phyloP scores from a whole-genome alignment of 352 stramenopile species.

The Pelagophyceae sp. region DNA sequence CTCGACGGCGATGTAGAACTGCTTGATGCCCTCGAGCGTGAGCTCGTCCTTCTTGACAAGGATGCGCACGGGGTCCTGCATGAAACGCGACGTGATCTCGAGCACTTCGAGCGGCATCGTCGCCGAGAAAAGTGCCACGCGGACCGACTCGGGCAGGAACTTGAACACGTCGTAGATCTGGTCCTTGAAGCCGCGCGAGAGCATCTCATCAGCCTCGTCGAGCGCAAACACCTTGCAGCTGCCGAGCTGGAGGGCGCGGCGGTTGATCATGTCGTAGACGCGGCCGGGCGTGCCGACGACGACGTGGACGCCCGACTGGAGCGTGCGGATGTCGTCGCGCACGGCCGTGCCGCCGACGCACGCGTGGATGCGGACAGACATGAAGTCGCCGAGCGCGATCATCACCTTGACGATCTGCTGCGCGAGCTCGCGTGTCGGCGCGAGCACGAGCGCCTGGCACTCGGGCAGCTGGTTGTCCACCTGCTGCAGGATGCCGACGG shows the following conservation, averaged over 20 bases:
- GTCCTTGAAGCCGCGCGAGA: conserved; percentile 97
- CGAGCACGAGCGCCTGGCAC: conserved; percentile 95
- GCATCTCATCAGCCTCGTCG: conserved; percentile 99
- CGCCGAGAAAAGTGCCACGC: conserved; percentile 96
- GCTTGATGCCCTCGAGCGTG: conserved; percentile 99
- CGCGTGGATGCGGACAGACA: conserved; percentile 91
- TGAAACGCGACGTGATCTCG: conserved; percentile 95
- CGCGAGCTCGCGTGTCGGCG: conserved; percentile 96
- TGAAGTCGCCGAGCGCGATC: conserved; percentile 75
- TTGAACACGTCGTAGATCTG: conserved; percentile 99
- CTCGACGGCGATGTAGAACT: conserved; percentile 99
- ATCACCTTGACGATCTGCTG: conserved; percentile 99
- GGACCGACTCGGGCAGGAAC: conserved; percentile 90
- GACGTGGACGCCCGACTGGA: conserved; percentile 94
- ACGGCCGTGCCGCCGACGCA: conserved; percentile 96
- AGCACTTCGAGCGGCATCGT: conserved; percentile 99
- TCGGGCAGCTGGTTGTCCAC: conserved; percentile 87
- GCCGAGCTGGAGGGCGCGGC: conserved; percentile 82
- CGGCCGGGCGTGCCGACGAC: conserved; percentile 95
- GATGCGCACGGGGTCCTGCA: conserved; percentile 96
- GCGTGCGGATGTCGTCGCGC: conserved; percentile 93
- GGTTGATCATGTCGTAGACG: conserved; percentile 99
- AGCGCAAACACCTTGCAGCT: conserved; percentile 93
- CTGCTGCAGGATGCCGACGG: conserved; percentile 94
- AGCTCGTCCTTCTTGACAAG: conserved; percentile 99